phyloP scores from a whole-genome alignment of 768 basidiomycete species.

The Leccinum disarticulatum region DNA sequence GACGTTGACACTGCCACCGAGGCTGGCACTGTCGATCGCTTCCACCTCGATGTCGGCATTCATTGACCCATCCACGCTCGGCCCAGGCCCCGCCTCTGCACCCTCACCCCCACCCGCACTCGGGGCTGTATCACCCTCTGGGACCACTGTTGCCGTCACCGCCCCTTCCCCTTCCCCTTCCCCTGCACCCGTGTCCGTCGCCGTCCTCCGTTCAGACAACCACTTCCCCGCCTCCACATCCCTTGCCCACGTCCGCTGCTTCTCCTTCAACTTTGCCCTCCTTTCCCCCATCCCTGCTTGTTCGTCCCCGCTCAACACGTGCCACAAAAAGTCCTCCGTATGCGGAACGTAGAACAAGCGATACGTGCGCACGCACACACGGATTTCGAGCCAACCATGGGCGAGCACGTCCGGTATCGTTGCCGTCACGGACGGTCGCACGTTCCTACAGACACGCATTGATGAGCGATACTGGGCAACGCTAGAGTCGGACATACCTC shows the following conservation, averaged over 20 bases:
- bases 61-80: background rate
- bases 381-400: conserved; percentile 71
- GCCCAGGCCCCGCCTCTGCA: background rate
- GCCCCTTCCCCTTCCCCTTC: background rate
- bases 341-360: conserved; percentile 28
- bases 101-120: background rate
- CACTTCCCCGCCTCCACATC: conserved; percentile 17
- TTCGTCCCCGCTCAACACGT: conserved; percentile 9
- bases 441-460: conserved; percentile 16
- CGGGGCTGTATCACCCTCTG: background rate
- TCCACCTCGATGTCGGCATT: background rate
- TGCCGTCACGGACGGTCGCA: conserved; percentile 16
- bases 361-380: conserved; percentile 56
- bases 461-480: background rate
- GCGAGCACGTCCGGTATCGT: conserved; percentile 46
- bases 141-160: background rate
- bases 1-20: background rate
- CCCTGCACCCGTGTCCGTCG: background rate
- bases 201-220: conserved; percentile 2
- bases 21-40: background rate
- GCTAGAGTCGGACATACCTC: conserved; percentile 42
- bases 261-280: conserved; percentile 7
- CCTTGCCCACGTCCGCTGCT: conserved; percentile 15
- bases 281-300: background rate
- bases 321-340: conserved; percentile 26